phyloP scores from a whole-genome alignment of 192 early-diverging fungal species.

The Coemansia aciculifera region DNA sequence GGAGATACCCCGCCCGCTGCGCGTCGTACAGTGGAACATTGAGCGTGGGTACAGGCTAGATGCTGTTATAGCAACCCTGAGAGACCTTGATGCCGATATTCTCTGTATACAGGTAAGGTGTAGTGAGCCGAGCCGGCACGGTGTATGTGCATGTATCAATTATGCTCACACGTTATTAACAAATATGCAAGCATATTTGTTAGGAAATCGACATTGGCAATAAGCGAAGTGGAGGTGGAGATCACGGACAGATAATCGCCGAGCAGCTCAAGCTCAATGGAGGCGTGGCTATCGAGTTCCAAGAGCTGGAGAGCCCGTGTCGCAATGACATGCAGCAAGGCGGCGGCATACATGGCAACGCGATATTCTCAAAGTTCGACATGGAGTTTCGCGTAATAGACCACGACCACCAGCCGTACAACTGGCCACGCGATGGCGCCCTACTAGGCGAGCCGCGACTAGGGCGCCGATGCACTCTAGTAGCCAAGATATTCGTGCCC shows the following conservation, averaged over 20 bases:
- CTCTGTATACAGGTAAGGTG: constrained; percentile 60
- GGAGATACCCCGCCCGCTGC: constrained; percentile 51
- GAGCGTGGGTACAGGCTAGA: constrained; percentile 76
- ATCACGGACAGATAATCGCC: constrained; percentile 67
- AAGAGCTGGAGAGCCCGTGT: constrained; percentile 64
- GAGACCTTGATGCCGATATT: constrained; percentile 67
- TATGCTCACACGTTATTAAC: not conserved
- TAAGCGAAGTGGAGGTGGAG: constrained; percentile 60
- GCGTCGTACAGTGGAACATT: constrained; percentile 79
- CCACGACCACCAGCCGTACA: constrained; percentile 67
- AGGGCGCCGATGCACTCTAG: constrained; percentile 63
- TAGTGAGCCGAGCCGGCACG: not conserved
- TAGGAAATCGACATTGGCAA: constrained; percentile 76
- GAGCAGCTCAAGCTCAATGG: constrained; percentile 61
- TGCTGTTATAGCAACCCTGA: constrained; percentile 57
- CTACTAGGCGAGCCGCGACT: constrained; percentile 65
- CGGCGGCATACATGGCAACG: constrained; percentile 80
- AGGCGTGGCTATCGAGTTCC: constrained; percentile 72
- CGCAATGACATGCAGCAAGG: constrained; percentile 64
- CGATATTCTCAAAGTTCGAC: constrained; percentile 66
- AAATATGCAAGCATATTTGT: not conserved
- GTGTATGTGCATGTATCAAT: not conserved
- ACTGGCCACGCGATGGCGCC: constrained; percentile 68
- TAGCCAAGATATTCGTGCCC: constrained; percentile 57
- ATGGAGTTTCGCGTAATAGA: constrained; percentile 62